A percentile compares a stretch with the other conserved stretches of the same genome.
phyloP scores from a whole-genome alignment of 257 asterid species.

The Haberlea rhodopensis region DNA sequence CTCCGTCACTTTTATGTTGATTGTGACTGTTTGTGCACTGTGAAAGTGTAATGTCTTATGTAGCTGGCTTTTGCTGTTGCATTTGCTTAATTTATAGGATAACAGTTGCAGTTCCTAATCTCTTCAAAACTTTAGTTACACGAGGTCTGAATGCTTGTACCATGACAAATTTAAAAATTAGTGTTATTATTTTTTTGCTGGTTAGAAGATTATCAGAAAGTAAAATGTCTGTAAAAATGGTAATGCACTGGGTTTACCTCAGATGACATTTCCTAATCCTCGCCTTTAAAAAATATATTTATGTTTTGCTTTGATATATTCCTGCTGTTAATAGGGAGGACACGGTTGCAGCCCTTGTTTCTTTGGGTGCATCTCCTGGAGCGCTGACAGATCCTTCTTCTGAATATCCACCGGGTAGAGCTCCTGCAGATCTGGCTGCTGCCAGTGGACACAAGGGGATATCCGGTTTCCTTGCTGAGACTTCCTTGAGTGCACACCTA shows the following conservation, averaged over 20 bases:
- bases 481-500: slow-evolving; percentile 69
- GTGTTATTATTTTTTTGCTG: background rate
- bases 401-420: slow-evolving; percentile 62
- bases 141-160: background rate
- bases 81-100: background rate
- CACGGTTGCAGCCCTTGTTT: slow-evolving; percentile 76
- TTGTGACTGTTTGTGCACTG: slow-evolving; percentile 16
- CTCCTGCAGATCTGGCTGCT: slow-evolving; percentile 93
- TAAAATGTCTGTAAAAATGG: slow-evolving; percentile 7
- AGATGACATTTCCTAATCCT: background rate
- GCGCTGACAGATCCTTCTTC: slow-evolving; percentile 76
- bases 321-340: slow-evolving; percentile 65
- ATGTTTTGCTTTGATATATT: slow-evolving; percentile 18
- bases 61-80: slow-evolving; percentile 11
- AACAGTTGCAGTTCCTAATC: background rate
- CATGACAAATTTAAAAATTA: background rate
- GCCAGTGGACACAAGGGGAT: slow-evolving; percentile 90
- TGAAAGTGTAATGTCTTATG: background rate
- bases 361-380: slow-evolving; percentile 87
- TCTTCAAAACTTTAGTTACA: background rate
- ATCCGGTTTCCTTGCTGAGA: slow-evolving; percentile 90
- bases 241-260: slow-evolving; percentile 15
- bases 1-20: background rate
- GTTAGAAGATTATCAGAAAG: background rate
- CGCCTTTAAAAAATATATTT: background rate